These are phyloP conservation scores for Neofusicoccum laricinum DNA, from an alignment of 2,329 filamentous ascomycete species.

Conservation along the genomic window DNA sequence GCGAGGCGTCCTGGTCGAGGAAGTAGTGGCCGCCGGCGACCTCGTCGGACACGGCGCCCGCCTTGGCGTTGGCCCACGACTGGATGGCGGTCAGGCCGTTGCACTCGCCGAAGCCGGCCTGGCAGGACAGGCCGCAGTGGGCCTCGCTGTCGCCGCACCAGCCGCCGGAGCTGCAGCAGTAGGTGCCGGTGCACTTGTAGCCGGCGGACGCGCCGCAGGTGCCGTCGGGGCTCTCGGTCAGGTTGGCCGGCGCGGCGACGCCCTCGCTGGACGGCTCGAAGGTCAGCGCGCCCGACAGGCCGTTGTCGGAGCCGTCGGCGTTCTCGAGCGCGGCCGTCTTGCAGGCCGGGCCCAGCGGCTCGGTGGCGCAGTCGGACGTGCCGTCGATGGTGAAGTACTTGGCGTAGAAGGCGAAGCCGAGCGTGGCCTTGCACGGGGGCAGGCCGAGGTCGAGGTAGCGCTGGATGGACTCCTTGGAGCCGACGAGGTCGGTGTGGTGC, in stretches of 20 bases:
- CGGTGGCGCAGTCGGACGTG: slow-evolving; percentile 45
- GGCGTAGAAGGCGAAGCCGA: slow-evolving; percentile 67
- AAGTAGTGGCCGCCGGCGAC: slow-evolving; percentile 64
- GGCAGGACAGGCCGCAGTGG: slow-evolving; percentile 32
- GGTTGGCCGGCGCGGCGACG: not conserved
- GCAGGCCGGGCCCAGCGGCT: slow-evolving; percentile 53
- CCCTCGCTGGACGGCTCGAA: slow-evolving; percentile 23
- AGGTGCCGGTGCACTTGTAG: slow-evolving; percentile 25
- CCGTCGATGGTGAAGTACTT: slow-evolving; percentile 61
- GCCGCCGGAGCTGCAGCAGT: slow-evolving; percentile 33
- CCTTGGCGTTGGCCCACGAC: slow-evolving; percentile 58
- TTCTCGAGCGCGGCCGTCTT: slow-evolving; percentile 59
- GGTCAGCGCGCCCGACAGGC: slow-evolving; percentile 58
- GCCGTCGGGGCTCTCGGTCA: slow-evolving; percentile 25
- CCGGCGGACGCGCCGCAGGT: slow-evolving; percentile 30
- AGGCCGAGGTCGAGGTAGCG: slow-evolving; percentile 60
- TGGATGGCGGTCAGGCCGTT: slow-evolving; percentile 33
- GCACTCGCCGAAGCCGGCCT: slow-evolving; percentile 38
- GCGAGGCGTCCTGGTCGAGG: slow-evolving; percentile 56
- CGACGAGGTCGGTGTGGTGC: slow-evolving; percentile 63
- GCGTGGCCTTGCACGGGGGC: slow-evolving; percentile 55
- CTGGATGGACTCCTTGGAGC: slow-evolving; percentile 54
- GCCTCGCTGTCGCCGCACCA: slow-evolving; percentile 29
- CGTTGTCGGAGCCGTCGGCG: slow-evolving; percentile 58
- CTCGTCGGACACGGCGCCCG: slow-evolving; percentile 56